These are phyloP conservation scores for Luvunga scandens DNA, from an alignment of 345 rosid species.

Conservation along the genomic window DNA sequence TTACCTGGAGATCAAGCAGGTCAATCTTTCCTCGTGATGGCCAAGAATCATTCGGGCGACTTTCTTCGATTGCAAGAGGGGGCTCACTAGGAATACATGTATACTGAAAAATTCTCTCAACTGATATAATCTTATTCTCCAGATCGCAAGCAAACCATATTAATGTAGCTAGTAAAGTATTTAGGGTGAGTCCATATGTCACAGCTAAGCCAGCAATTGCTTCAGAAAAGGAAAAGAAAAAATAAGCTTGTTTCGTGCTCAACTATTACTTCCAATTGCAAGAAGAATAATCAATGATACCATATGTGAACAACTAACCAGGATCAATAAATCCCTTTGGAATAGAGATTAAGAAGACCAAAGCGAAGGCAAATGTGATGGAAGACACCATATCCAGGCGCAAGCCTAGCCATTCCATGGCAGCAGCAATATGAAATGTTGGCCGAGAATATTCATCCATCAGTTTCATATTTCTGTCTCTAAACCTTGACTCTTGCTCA, in stretches of 20 bases:
- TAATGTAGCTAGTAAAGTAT: neutral
- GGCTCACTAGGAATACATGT: slow-evolving; percentile 1
- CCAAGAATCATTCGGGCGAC: neutral
- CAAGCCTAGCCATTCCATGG: slow-evolving; percentile 11
- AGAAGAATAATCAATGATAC: neutral
- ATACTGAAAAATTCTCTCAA: slow-evolving; percentile 2
- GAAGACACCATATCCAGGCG: slow-evolving; percentile 8
- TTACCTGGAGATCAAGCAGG: neutral
- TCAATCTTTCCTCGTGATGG: neutral
- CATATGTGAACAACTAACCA: neutral
- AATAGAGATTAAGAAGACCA: slow-evolving; percentile 4
- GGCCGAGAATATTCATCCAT: neutral
- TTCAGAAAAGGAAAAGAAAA: neutral
- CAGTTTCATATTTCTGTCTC: neutral
- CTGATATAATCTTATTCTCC: slow-evolving; percentile 4
- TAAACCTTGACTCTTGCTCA: slow-evolving; percentile 3
- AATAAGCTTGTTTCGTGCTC: neutral
- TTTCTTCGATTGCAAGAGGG: neutral
- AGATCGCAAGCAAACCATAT: neutral
- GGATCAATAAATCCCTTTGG: slow-evolving; percentile 2
- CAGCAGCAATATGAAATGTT: slow-evolving; percentile 1
- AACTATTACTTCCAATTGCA: neutral
- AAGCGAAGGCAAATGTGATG: neutral
- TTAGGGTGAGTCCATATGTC: slow-evolving; percentile 11
- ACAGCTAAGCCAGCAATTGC: slow-evolving; percentile 13